Evolutionary conservation across 768 basidiomycete genomes (phyloP).

Genomic region (Suillus discolor): DNA sequence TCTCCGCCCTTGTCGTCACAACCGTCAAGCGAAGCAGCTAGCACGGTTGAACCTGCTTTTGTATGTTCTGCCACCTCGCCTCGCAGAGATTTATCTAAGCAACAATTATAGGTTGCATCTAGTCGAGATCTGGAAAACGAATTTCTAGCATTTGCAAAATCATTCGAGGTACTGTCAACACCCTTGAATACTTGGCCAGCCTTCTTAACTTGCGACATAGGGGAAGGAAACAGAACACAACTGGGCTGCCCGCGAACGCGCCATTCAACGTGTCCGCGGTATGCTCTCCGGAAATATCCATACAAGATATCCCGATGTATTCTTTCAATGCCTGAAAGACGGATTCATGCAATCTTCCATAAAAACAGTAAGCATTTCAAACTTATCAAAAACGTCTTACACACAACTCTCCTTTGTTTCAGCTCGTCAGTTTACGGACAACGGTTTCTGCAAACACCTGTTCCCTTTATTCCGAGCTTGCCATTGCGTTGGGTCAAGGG

Average conservation of each 20-base stretch:
- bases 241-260: conserved; percentile 82
- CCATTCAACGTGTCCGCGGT: conserved; percentile 77
- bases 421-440: conserved; percentile 90
- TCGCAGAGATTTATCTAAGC: conserved; percentile 7
- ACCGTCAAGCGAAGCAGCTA: conserved; percentile 41
- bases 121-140: conserved; percentile 83
- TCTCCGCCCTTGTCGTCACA: conserved; percentile 46
- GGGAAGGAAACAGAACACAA: conserved; percentile 99
- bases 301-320: conserved; percentile 69
- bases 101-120: conserved; percentile 69
- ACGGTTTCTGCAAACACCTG: conserved; percentile 84
- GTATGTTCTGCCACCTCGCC: conserved; percentile 43
- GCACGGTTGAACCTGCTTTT: conserved; percentile 66
- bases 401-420: conserved; percentile 11
- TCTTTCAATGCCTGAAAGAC: conserved; percentile 73
- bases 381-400: neutral
- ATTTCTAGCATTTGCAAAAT: conserved; percentile 74
- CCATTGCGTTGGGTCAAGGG: conserved; percentile 58
- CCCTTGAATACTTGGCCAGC: neutral
- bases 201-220: conserved; percentile 38
- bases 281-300: conserved; percentile 90
- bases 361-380: conserved; percentile 67
- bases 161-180: conserved; percentile 68
- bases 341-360: conserved; percentile 80
- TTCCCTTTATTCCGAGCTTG: conserved; percentile 75